Conservation (phyloP, 1,139 yeast genomes). For the Waltiozyma sp. region DNA sequence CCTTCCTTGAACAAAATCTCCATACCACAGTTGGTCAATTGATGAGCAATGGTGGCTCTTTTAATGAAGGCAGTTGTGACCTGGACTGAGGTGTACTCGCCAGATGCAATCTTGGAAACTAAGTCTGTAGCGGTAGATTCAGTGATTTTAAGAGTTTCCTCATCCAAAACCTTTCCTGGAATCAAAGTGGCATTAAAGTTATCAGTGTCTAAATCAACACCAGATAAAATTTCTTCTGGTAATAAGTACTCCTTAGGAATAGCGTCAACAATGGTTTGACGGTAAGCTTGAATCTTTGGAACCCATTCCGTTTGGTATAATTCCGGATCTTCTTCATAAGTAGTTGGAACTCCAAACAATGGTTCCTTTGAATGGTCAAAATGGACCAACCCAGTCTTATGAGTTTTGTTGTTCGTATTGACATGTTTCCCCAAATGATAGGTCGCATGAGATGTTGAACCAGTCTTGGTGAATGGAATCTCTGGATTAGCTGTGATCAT, state of each 20-base stretch:
- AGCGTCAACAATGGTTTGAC: slow-evolving; percentile 30
- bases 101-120: slow-evolving; percentile 24
- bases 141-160: slow-evolving; percentile 25
- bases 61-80: slow-evolving; percentile 40
- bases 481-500: background rate
- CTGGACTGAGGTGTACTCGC: slow-evolving; percentile 26
- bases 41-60: slow-evolving; percentile 34
- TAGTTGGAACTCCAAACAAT: slow-evolving; percentile 1
- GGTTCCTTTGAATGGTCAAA: slow-evolving; percentile 10
- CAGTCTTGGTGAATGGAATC: background rate
- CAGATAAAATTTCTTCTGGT: slow-evolving; percentile 25
- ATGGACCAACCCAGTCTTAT: slow-evolving; percentile 1
- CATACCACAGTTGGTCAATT: slow-evolving; percentile 47
- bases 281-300: slow-evolving; percentile 42
- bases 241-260: slow-evolving; percentile 19
- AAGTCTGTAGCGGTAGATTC: slow-evolving; percentile 26
- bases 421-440: background rate
- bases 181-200: slow-evolving; percentile 25
- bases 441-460: background rate
- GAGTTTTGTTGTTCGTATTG: background rate
- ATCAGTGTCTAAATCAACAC: slow-evolving; percentile 23
- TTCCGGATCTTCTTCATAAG: slow-evolving; percentile 5
- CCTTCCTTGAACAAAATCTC: slow-evolving; percentile 50
- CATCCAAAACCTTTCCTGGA: slow-evolving; percentile 31
- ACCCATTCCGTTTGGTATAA: slow-evolving; percentile 15